These are phyloP conservation scores for Ogataea saltuana DNA, from an alignment of 805 yeast genomes.

Conservation along the genomic window DNA sequence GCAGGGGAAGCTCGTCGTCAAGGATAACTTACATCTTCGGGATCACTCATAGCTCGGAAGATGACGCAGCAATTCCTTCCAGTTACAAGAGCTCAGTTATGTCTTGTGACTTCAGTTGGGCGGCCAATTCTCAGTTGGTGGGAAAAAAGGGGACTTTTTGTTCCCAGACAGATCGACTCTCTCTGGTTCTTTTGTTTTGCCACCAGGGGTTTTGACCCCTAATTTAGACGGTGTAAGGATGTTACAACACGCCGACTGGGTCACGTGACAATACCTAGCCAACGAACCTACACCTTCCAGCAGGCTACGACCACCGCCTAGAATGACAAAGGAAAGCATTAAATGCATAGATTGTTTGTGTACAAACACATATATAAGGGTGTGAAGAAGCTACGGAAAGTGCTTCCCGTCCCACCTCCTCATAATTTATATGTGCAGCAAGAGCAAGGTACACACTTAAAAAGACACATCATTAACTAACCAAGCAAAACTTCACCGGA, in stretches of 20 bases:
- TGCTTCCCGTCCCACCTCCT: not conserved
- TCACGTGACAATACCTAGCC: no score
- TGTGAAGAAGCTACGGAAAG: conserved; percentile 3
- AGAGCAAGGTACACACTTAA: conserved; percentile 8
- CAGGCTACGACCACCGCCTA: no score
- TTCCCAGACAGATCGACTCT: not conserved
- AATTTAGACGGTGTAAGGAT: conserved; percentile 2
- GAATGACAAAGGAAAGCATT: conserved; percentile 10
- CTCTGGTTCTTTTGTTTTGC: conserved; percentile 14
- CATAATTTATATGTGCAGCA: conserved; percentile 4
- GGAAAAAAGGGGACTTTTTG: not conserved
- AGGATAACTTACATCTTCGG: conserved; percentile 21
- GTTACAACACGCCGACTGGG: no score
- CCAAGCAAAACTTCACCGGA: conserved; percentile 13
- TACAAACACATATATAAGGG: conserved; percentile 8
- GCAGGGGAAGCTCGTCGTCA: not conserved
- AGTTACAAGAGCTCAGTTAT: no score
- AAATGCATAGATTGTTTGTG: conserved; percentile 10
- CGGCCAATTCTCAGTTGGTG: no score
- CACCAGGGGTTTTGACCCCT: conserved; percentile 16
- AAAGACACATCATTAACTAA: conserved; percentile 11
- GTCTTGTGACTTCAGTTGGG: no score
- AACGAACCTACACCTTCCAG: no score
- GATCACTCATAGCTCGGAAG: conserved; percentile 17
- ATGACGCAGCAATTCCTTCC: no score